phyloP scores from a whole-genome alignment of 2,329 filamentous ascomycete genomes.

The Calonectria multiphialidica region DNA sequence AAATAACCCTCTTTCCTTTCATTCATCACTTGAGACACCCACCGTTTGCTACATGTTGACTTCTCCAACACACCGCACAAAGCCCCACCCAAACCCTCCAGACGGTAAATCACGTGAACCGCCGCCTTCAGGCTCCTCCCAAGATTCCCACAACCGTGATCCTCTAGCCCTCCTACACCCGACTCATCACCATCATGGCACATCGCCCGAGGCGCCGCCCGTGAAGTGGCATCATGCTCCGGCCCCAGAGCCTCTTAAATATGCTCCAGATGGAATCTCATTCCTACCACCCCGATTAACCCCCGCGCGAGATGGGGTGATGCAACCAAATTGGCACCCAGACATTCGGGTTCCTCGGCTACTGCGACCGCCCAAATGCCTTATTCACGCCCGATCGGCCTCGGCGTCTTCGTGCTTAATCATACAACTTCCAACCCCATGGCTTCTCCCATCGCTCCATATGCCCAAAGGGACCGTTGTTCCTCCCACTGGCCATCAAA shows the following conservation, averaged over 20 bases:
- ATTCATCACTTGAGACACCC: not conserved
- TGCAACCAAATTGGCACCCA: slow-evolving; percentile 5
- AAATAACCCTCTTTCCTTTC: not conserved
- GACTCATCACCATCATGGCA: slow-evolving; percentile 33
- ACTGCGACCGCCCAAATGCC: slow-evolving; percentile 16
- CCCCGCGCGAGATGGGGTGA: slow-evolving; percentile 14
- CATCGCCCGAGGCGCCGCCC: slow-evolving; percentile 23
- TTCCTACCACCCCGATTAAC: slow-evolving; percentile 5
- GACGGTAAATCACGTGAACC: slow-evolving; percentile 33
- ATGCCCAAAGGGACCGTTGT: not conserved
- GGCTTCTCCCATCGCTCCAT: not conserved
- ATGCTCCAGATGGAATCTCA: slow-evolving; percentile 6
- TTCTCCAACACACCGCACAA: not conserved
- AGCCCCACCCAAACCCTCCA: slow-evolving; percentile 1
- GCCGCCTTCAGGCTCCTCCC: slow-evolving; percentile 29
- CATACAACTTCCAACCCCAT: not conserved
- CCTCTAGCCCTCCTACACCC: slow-evolving; percentile 37
- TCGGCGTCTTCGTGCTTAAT: not conserved
- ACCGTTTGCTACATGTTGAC: not conserved
- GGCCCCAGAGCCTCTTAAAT: not conserved
- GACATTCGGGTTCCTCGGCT: slow-evolving; percentile 11
- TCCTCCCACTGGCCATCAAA: not conserved
- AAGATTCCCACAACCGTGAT: slow-evolving; percentile 39
- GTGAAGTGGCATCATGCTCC: slow-evolving; percentile 21
- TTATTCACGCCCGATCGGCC: slow-evolving; percentile 4